phyloP scores from a whole-genome alignment of 805 yeast genomes.

The Metschnikowia chrysomelidarum region DNA sequence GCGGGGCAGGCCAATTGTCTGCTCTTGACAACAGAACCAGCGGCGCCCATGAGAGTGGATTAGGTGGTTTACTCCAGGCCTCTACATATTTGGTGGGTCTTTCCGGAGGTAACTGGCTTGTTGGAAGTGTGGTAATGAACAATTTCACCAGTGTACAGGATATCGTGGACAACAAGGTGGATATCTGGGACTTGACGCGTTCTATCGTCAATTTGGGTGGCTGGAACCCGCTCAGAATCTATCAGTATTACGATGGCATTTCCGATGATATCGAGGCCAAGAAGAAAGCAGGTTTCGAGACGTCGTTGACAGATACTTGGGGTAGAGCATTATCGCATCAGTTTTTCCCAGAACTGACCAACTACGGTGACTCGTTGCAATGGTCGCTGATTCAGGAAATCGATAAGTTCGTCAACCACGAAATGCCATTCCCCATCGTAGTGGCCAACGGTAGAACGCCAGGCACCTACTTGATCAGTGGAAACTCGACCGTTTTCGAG shows the following conservation, averaged over 20 bases:
- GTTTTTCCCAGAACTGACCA: slow-evolving; percentile 30
- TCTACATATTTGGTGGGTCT: slow-evolving; percentile 21
- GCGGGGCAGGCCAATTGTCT: slow-evolving; percentile 80
- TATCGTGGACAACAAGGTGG: slow-evolving; percentile 23
- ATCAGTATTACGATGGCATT: slow-evolving; percentile 26
- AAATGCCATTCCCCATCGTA: slow-evolving; percentile 42
- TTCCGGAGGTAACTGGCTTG: slow-evolving; percentile 56
- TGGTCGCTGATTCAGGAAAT: slow-evolving; percentile 32
- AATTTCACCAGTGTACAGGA: slow-evolving; percentile 54
- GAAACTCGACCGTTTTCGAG: slow-evolving; percentile 40
- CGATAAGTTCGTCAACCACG: slow-evolving; percentile 26
- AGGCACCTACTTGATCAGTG: slow-evolving; percentile 26
- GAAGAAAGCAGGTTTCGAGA: slow-evolving; percentile 36
- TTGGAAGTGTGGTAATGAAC: slow-evolving; percentile 59
- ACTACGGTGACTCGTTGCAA: slow-evolving; percentile 28
- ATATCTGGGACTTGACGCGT: slow-evolving; percentile 37
- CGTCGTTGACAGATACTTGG: slow-evolving; percentile 43
- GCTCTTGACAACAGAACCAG: slow-evolving; percentile 74
- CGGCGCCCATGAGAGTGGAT: slow-evolving; percentile 21
- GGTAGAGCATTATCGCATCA: slow-evolving; percentile 42
- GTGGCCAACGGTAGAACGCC: slow-evolving; percentile 41
- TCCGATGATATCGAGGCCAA: slow-evolving; percentile 30
- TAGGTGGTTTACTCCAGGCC: slow-evolving; percentile 22
- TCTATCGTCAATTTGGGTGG: slow-evolving; percentile 22
- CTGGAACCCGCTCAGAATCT: slow-evolving; percentile 24